Evolutionary conservation across 2,329 filamentous ascomycete genomes (phyloP).

Genomic region (Blastomyces gilchristii): DNA sequence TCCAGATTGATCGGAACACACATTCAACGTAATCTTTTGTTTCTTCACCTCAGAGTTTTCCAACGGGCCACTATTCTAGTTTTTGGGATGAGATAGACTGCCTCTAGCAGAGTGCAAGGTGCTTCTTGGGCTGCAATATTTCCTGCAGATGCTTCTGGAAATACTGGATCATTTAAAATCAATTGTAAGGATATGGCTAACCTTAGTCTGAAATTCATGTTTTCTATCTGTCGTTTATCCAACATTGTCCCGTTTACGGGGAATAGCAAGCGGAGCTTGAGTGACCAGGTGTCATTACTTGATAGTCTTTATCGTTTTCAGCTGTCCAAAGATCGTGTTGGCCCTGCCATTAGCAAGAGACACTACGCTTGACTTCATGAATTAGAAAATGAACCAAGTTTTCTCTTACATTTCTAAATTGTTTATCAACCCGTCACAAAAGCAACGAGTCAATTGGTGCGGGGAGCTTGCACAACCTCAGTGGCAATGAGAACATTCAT

Average conservation of each 20-base stretch:
- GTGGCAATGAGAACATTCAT: too few relatives aligned
- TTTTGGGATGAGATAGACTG: background rate
- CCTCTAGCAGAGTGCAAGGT: background rate
- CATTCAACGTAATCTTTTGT: background rate
- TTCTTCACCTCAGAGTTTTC: background rate
- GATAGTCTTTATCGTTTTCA: background rate
- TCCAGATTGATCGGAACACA: background rate
- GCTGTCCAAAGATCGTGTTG: background rate
- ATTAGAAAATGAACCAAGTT: background rate
- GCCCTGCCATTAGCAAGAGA: background rate
- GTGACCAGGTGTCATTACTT: background rate
- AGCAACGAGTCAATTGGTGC: background rate
- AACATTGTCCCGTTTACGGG: background rate
- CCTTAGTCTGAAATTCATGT: background rate
- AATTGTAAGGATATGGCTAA: background rate
- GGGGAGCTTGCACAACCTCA: background rate
- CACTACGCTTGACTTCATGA: background rate
- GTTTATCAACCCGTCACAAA: background rate
- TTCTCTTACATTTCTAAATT: background rate
- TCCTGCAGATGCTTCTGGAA: background rate
- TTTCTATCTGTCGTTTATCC: background rate
- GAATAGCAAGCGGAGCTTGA: background rate
- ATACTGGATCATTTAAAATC: background rate
- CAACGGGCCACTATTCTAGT: background rate
- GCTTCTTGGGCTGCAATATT: background rate